These are phyloP conservation scores for Vitis hybrid DNA, from an alignment of 177 flowering plant species.

Conservation along the genomic window DNA sequence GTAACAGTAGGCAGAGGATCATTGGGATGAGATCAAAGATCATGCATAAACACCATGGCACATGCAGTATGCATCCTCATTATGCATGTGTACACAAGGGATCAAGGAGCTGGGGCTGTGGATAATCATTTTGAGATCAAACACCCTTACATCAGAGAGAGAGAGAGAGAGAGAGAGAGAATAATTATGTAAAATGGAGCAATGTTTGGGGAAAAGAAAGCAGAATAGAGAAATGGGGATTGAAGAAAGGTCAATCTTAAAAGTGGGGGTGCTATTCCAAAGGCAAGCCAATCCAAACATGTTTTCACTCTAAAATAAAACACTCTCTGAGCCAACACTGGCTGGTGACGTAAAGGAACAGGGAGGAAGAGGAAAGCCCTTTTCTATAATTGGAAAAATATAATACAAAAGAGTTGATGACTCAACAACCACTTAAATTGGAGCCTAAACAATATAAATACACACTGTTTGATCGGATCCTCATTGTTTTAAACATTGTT, in stretches of 20 bases:
- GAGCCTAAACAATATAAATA: slow-evolving; percentile 8
- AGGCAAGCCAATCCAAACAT: slow-evolving; percentile 5
- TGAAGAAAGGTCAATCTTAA: slow-evolving; percentile 25
- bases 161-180: slow-evolving; percentile 12
- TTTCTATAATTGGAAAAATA: slow-evolving; percentile 7
- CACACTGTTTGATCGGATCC: slow-evolving; percentile 5
- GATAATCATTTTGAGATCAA: slow-evolving; percentile 25
- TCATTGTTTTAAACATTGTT: background rate
- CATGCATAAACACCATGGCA: slow-evolving; percentile 13
- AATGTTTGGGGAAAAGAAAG: slow-evolving; percentile 18
- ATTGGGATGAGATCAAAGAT: slow-evolving; percentile 27
- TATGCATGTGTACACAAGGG: background rate
- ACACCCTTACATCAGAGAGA: slow-evolving; percentile 29
- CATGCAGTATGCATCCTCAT: slow-evolving; percentile 2
- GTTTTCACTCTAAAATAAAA: slow-evolving; percentile 4
- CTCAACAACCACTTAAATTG: slow-evolving; percentile 29
- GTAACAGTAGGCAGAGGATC: slow-evolving; percentile 20
- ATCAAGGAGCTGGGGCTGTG: slow-evolving; percentile 14
- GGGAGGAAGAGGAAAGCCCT: background rate
- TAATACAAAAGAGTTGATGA: slow-evolving; percentile 17
- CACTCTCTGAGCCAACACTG: slow-evolving; percentile 7
- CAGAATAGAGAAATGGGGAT: slow-evolving; percentile 3
- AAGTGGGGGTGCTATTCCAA: slow-evolving; percentile 12
- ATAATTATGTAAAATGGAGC: slow-evolving; percentile 23
- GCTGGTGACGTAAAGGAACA: slow-evolving; percentile 13